A percentile compares a stretch with the other conserved stretches of the same genome.
These are phyloP conservation scores for Bjerkandera adusta DNA, from an alignment of 1,284 basidiomycete species.

Conservation along the genomic window DNA sequence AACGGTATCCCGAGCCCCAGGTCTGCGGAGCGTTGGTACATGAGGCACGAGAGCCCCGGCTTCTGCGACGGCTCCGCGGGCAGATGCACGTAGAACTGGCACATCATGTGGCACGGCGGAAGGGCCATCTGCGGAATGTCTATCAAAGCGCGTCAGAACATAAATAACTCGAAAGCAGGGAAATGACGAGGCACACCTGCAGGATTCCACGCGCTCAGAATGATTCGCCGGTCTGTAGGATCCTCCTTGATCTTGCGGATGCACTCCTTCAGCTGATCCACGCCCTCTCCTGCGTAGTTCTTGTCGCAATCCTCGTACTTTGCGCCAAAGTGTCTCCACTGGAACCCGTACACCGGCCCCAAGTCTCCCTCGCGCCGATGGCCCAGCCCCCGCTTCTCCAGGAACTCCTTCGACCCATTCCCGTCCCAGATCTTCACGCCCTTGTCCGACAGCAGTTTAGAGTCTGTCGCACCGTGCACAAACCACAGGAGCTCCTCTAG, in stretches of 20 bases:
- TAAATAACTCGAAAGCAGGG: background rate
- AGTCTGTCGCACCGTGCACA: conserved; percentile 83
- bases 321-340: conserved; percentile 98
- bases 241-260: conserved; percentile 91
- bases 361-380: conserved; percentile 91
- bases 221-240: conserved; percentile 95
- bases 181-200: conserved; percentile 58
- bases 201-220: conserved; percentile 97
- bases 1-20: conserved; percentile 96
- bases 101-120: conserved; percentile 98
- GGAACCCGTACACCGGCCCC: conserved; percentile 97
- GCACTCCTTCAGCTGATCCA: conserved; percentile 90
- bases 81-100: conserved; percentile 96
- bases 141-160: too few species aligned
- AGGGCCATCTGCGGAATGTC: conserved; percentile 94
- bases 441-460: conserved; percentile 73
- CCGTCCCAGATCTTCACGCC: conserved; percentile 98
- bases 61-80: conserved; percentile 56
- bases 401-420: conserved; percentile 87
- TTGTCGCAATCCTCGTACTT: conserved; percentile 80
- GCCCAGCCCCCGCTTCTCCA: conserved; percentile 80
- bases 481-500: conserved; percentile 98
- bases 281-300: conserved; percentile 86
- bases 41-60: conserved; percentile 87
- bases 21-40: conserved; percentile 98